phyloP scores from a whole-genome alignment of 352 stramenopile species.

The Phytophthora kernoviae region DNA sequence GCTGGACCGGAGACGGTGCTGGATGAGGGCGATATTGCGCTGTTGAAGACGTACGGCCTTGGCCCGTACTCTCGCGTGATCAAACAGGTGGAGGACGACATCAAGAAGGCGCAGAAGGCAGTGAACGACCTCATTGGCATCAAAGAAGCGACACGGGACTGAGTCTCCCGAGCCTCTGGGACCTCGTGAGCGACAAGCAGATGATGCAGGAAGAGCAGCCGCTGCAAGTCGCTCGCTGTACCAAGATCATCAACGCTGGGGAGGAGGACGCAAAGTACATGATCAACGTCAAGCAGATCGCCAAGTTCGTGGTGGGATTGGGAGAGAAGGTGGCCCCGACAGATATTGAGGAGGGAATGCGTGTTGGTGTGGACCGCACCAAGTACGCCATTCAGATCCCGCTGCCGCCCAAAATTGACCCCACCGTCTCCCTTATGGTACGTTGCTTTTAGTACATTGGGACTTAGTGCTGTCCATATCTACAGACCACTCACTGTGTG shows the following conservation, averaged over 20 bases:
- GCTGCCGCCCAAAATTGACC: constrained; percentile 99
- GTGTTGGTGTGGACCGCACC: constrained; percentile 97
- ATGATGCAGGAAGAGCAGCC: constrained; percentile 99
- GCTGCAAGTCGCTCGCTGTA: constrained; percentile 96
- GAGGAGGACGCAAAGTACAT: constrained; percentile 99
- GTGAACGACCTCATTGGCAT: constrained; percentile 95
- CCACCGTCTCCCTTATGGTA: constrained; percentile 92
- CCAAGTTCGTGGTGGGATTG: constrained; percentile 99
- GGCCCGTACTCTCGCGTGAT: constrained; percentile 97
- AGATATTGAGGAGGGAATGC: constrained; percentile 99
- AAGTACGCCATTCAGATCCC: constrained; percentile 99
- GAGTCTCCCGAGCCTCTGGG: constrained; percentile 97
- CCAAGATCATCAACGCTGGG: constrained; percentile 94
- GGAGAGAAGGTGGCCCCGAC: constrained; percentile 98
- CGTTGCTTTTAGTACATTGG: too few species aligned
- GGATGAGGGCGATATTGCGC: constrained; percentile 97
- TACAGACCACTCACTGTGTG: too few species aligned
- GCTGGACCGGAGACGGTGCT: constrained; percentile 78
- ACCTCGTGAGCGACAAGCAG: constrained; percentile 99
- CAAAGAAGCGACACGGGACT: constrained; percentile 99
- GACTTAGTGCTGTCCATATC: too few species aligned
- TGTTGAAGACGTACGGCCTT: constrained; percentile 99
- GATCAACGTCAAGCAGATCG: constrained; percentile 99
- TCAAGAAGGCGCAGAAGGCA: constrained; percentile 96
- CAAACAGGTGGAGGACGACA: constrained; percentile 98